phyloP scores from a whole-genome alignment of 2,329 filamentous ascomycete species.

The Microsporum audouinii region DNA sequence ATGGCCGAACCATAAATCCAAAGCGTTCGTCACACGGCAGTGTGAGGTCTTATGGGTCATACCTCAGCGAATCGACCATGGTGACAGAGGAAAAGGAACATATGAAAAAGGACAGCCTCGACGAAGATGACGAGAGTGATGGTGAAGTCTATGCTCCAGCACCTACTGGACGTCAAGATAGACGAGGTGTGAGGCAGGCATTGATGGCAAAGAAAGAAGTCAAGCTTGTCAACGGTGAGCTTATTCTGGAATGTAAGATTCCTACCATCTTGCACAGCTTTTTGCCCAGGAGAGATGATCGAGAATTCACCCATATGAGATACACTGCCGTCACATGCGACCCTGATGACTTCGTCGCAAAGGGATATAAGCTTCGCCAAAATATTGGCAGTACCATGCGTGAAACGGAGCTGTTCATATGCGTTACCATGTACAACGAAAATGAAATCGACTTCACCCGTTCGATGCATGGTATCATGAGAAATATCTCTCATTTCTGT shows the following conservation, averaged over 20 bases:
- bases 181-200: constrained; percentile 72
- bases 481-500: constrained; percentile 95
- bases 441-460: constrained; percentile 92
- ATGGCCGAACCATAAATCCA: constrained; percentile 33
- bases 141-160: constrained; percentile 65
- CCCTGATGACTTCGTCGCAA: constrained; percentile 79
- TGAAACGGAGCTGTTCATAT: constrained; percentile 93
- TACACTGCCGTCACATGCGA: constrained; percentile 98
- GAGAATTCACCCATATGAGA: constrained; percentile 97
- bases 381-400: constrained; percentile 71
- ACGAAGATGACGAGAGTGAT: constrained; percentile 44
- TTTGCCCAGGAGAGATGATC: constrained; percentile 77
- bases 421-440: constrained; percentile 98
- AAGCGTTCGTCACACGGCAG: constrained; percentile 46
- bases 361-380: constrained; percentile 86
- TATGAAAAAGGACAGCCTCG: constrained; percentile 34
- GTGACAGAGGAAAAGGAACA: constrained; percentile 43
- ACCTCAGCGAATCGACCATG: constrained; percentile 48
- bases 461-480: constrained; percentile 98
- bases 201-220: constrained; percentile 92
- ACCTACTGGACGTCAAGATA: constrained; percentile 73
- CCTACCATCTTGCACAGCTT: constrained; percentile 97
- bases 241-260: constrained; percentile 97
- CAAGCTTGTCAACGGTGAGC: constrained; percentile 89
- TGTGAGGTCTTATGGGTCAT: constrained; percentile 53